Percentiles rank a stretch among this genome's conserved stretches.
Conservation (phyloP, 805 yeast genomes). For the Yamadazyma laniorum region DNA sequence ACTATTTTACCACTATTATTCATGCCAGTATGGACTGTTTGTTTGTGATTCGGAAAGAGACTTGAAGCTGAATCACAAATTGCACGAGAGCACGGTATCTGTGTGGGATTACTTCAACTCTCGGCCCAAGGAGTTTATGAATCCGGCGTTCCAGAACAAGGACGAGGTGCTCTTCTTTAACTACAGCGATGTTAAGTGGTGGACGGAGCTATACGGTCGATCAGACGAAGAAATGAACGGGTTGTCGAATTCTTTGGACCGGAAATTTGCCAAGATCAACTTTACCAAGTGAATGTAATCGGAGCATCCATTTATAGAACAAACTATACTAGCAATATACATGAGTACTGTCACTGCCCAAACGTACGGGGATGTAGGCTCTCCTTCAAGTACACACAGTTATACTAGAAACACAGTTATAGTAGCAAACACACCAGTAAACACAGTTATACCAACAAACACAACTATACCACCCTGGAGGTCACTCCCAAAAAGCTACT, state of each 20-base stretch:
- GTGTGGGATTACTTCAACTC: slow-evolving; percentile 95
- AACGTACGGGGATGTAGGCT: too few relatives aligned
- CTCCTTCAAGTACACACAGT: too few relatives aligned
- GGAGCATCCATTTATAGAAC: too few relatives aligned
- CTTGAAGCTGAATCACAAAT: slow-evolving; percentile 31
- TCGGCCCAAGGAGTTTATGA: slow-evolving; percentile 65
- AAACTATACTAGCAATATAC: too few relatives aligned
- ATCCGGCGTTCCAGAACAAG: slow-evolving; percentile 42
- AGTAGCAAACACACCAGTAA: too few relatives aligned
- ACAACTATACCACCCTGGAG: too few relatives aligned
- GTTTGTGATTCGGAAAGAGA: slow-evolving; percentile 74
- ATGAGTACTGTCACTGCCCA: too few relatives aligned
- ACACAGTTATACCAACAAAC: too few relatives aligned
- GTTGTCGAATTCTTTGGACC: slow-evolving; percentile 37
- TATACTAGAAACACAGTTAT: too few relatives aligned
- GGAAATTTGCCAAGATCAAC: slow-evolving; percentile 41
- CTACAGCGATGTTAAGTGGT: slow-evolving; percentile 69
- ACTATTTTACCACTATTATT: slow-evolving; percentile 80
- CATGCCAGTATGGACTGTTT: slow-evolving; percentile 95
- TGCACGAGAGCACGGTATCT: slow-evolving; percentile 56
- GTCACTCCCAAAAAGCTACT: too few relatives aligned
- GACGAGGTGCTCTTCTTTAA: slow-evolving; percentile 56
- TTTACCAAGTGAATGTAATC: too few relatives aligned
- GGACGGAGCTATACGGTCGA: slow-evolving; percentile 84
- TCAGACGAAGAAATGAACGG: slow-evolving; percentile 56